These are phyloP conservation scores for Parachlorella kessleri DNA, from an alignment of 139 green algal species.

Conservation along the genomic window DNA sequence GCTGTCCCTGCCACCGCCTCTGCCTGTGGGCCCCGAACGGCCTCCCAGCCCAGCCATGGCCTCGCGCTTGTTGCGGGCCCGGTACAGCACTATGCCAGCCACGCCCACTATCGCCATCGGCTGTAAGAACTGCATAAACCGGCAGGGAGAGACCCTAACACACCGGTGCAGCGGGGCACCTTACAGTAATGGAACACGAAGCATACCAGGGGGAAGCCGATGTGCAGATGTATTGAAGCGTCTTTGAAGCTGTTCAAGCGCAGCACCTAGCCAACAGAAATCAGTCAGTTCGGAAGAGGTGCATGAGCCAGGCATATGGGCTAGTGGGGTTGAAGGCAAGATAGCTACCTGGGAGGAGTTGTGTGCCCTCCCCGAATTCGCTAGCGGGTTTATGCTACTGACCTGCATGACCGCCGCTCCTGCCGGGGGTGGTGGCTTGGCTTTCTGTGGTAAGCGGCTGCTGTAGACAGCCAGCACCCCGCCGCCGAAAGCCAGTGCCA, in stretches of 20 bases:
- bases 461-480: background rate
- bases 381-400: too few species aligned
- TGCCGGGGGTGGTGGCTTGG: background rate
- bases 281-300: too few species aligned
- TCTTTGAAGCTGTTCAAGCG: too few species aligned
- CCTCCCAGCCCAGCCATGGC: background rate
- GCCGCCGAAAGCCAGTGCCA: background rate
- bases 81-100: conserved; percentile 16
- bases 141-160: background rate
- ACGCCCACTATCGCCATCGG: conserved; percentile 8
- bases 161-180: too few species aligned
- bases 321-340: too few species aligned
- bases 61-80: background rate
- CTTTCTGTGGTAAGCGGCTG: background rate
- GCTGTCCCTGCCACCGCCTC: background rate
- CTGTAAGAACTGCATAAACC: conserved; percentile 27
- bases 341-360: too few species aligned
- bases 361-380: too few species aligned
- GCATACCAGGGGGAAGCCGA: too few species aligned
- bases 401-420: background rate
- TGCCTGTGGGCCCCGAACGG: background rate
- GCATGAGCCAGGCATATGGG: too few species aligned
- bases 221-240: too few species aligned
- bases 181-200: too few species aligned
- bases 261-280: too few species aligned